Conservation (phyloP, 129 eudicot genomes). For the Tanacetum coccineum region DNA sequence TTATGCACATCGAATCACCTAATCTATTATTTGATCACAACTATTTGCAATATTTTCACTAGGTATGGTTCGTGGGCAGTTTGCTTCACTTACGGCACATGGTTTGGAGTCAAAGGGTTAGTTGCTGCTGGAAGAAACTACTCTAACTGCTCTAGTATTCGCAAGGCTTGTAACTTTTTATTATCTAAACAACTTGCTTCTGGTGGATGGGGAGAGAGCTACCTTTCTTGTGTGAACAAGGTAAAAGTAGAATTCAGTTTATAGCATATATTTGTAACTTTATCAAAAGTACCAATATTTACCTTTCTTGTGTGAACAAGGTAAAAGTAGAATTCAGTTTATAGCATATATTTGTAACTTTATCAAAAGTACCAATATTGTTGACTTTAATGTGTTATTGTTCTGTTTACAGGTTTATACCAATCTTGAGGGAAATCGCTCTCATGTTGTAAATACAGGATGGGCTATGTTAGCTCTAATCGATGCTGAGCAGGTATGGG, state of each 20-base stretch:
- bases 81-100: conserved; percentile 89
- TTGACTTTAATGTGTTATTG: not conserved
- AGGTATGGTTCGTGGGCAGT: conserved; percentile 99
- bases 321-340: conserved; percentile 28
- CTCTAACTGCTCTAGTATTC: conserved; percentile 54
- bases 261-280: not conserved
- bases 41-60: not conserved
- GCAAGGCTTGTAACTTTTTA: conserved; percentile 91
- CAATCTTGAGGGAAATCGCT: too few species aligned
- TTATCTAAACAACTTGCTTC: conserved; percentile 86
- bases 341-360: not conserved
- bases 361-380: conserved; percentile 11
- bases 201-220: conserved; percentile 99
- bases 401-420: too few species aligned
- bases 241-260: conserved; percentile 28
- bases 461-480: too few species aligned
- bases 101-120: conserved; percentile 93
- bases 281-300: too few species aligned
- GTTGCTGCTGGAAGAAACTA: conserved; percentile 77
- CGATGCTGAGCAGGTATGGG: too few species aligned
- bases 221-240: conserved; percentile 94
- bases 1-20: not conserved
- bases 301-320: conserved; percentile 94
- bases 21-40: conserved; percentile 16
- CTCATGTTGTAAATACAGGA: conserved; percentile 12